A percentile compares a stretch with the other conserved stretches of the same genome.
These are phyloP conservation scores for Cyclanthera cordifolia DNA, from an alignment of 306 rosid genomes.

Conservation along the genomic window DNA sequence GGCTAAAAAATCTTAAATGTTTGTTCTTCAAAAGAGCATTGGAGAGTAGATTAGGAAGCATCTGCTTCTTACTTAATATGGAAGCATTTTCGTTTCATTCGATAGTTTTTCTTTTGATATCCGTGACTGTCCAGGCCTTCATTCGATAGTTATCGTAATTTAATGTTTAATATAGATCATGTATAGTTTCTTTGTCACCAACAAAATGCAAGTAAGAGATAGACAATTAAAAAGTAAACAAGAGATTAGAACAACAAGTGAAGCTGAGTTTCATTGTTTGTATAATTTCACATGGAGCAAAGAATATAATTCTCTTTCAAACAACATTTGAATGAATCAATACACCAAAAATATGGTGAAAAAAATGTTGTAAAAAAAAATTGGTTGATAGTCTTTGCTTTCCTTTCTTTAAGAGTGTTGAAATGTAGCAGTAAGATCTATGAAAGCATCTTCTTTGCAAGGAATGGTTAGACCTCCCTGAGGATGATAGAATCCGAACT, in stretches of 20 bases:
- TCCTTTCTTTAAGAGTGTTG: background rate
- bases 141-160: background rate
- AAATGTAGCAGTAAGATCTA: slow-evolving; percentile 23
- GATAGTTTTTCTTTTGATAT: too few species aligned
- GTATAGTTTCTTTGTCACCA: background rate
- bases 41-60: background rate
- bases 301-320: background rate
- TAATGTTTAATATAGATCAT: background rate
- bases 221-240: too few species aligned
- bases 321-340: slow-evolving; percentile 7
- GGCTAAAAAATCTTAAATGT: background rate
- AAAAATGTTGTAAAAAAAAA: slow-evolving; percentile 2
- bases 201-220: background rate
- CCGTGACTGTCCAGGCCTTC: too few species aligned
- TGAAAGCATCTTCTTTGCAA: slow-evolving; percentile 32
- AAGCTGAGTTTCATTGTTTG: background rate
- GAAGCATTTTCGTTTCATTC: background rate
- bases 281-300: background rate
- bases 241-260: background rate
- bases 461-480: slow-evolving; percentile 42
- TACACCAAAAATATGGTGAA: slow-evolving; percentile 8
- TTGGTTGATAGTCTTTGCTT: background rate
- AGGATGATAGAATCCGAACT: slow-evolving; percentile 38
- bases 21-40: background rate
- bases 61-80: background rate